phyloP scores from a whole-genome alignment of 208 protist species.

The Naegleria gruberi region DNA sequence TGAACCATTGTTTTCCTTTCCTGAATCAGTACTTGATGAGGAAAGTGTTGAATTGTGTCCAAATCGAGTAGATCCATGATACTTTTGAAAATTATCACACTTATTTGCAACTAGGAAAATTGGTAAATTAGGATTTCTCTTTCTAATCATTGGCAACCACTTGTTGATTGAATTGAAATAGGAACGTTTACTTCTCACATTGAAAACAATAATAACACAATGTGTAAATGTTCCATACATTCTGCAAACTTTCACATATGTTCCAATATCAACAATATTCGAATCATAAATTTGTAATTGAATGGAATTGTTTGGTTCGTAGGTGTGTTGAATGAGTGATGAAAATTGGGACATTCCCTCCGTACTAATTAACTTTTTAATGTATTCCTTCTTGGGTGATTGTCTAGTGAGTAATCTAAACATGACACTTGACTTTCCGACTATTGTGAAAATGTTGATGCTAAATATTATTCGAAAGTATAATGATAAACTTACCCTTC shows the following conservation, averaged over 20 bases:
- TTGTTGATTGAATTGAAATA: constrained; percentile 20
- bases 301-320: neutral
- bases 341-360: neutral
- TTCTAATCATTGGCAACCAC: neutral
- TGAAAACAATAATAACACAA: constrained; percentile 10
- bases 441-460: neutral
- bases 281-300: constrained; percentile 24
- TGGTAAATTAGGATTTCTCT: neutral
- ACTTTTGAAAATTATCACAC: neutral
- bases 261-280: neutral
- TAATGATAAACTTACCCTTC: neutral
- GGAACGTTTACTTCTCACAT: neutral
- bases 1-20: too few species aligned
- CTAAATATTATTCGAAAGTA: too few species aligned
- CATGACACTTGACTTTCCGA: neutral
- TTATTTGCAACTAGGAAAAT: constrained; percentile 3
- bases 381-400: neutral
- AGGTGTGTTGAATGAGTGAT: neutral
- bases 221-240: neutral
- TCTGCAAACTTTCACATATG: neutral
- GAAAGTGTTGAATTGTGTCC: neutral
- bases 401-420: neutral
- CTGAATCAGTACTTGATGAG: too few species aligned
- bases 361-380: neutral
- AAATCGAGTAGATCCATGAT: neutral